These are phyloP conservation scores for Platanus orientalis DNA, from an alignment of 164 flowering plant genomes.

Conservation along the genomic window DNA sequence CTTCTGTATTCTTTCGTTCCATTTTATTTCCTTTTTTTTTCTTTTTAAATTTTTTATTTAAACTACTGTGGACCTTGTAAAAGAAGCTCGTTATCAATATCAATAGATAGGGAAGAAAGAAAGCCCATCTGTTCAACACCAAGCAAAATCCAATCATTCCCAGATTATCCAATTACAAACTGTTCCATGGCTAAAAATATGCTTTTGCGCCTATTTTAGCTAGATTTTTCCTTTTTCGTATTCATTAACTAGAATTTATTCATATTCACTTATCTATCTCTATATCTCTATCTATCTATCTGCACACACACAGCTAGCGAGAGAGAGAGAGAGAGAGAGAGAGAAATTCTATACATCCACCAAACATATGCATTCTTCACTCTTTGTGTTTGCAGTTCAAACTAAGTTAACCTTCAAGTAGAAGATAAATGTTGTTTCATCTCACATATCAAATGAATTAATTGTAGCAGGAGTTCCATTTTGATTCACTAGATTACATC, in stretches of 20 bases:
- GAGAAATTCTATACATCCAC: not conserved
- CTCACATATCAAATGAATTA: not conserved
- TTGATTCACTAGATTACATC: not conserved
- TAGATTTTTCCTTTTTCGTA: not conserved
- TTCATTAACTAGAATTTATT: not conserved
- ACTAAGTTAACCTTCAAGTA: not conserved
- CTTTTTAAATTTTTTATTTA: not conserved
- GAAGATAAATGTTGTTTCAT: not conserved
- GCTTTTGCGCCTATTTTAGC: no score
- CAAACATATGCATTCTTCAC: not conserved
- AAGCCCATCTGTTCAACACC: no score
- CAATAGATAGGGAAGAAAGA: no score
- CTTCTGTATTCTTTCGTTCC: not conserved
- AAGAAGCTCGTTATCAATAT: no score
- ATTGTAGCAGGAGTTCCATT: not conserved
- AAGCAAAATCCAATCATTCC: not conserved
- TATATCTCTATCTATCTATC: no score
- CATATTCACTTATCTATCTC: no score
- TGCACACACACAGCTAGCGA: no score
- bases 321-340: constrained; percentile 5
- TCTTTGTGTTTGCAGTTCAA: not conserved
- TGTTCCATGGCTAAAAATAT: not conserved
- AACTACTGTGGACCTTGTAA: not conserved
- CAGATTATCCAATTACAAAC: not conserved
- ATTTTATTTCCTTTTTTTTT: not conserved